Evolutionary conservation across 306 rosid genomes (phyloP), one percentile per base, ranked within the genome.

Genomic region (Pterocarpus macrocarpus): DNA sequence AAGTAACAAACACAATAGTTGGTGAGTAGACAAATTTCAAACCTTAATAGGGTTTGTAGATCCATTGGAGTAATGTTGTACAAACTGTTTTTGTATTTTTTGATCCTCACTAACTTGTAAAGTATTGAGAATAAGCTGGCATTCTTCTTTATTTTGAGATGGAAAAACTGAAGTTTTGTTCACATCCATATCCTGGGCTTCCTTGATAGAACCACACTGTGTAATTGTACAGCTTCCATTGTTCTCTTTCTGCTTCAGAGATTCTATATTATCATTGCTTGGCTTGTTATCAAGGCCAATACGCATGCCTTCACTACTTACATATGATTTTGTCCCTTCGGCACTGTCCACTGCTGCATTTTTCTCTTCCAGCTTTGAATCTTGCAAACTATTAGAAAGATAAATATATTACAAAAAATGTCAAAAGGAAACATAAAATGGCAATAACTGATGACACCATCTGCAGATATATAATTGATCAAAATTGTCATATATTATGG

Each of bases 11-110:
- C 43, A 67, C 62, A 63, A 11, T 50, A 58, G 43, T 76, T 76
- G 33, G 53, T 56, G 65, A 77, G 76, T 2, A 81, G 85, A 75
- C 35, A 72, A 49, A 71, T 70, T 80, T 47, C 71, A 41, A 56
- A 86, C 91, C 88, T 87, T 47, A 49, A 39, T 35, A 80, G 73
- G 74, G 66, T 56, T 83, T 52, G 82, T 82, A 73, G 84, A 67
- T 62, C 52, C 85, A 77, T 83, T 77, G 22, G 79, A 70, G 77
- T 72, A 80, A 71, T 81, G 77, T 38, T 52, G 71, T 62, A 57
- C 53, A 35, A 41, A 71, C 15, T 77, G 63, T 65, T 30, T 86
- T 69, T 7, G 50, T 34, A 71, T 39, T 47, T 81, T 83, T 68
- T 80, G 73, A 67, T 53, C 67, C 41, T 88, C 76, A 65, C 69